Evolutionary conservation across 23 red algal species (phyloP), one percentile per base, ranked within the genome.

Genomic region (Gracilariopsis chorda): DNA sequence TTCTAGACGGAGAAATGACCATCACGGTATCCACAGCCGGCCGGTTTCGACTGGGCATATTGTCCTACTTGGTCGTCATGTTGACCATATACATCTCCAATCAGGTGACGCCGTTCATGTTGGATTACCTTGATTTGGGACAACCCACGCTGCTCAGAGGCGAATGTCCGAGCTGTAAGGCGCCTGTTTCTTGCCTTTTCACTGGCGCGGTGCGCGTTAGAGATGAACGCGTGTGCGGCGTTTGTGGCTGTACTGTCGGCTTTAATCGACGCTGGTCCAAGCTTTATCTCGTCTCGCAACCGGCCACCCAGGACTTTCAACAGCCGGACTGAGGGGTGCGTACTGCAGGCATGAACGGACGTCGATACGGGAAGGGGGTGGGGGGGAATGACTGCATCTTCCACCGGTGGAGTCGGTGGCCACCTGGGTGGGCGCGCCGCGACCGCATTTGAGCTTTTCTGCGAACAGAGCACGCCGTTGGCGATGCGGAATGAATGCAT

Each of bases 1-100:
- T 98, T 7, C 88, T 98, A n/a, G 95, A 98, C 60, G 95, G 95
- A 0, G 90, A 98, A 43, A 90, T 98, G 75, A 36, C 83, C 52
- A 88, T 98, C 47, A 92, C 58, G 17, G 81, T 98, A 10, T 70
- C 90, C 14, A 65, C 88, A 8, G 76, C 83, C 35, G 83, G 90
- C 9, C 82, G 84, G 4, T 70, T 98, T 45, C 92, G 95, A 7
- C 74, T 93, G 16, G 68, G 87, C 11, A 79, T 98, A 23, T 39
- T 98, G 7, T 90, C 86, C 11, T 88, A 92, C 44, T 23, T 98
- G 16, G 90, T 94, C 46, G 91, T 92, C 2, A 14, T 87, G 34
- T 71, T 88, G 46, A 94, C 92, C 0, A 47, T 92, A 10, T 98
- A 91, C 91, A 94, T 98, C 37, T 94, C 90, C 19, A 98, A 98